Evolutionary conservation across 202 grass and related monocot genomes (phyloP).

Genomic region (Saccharum hybrid): DNA sequence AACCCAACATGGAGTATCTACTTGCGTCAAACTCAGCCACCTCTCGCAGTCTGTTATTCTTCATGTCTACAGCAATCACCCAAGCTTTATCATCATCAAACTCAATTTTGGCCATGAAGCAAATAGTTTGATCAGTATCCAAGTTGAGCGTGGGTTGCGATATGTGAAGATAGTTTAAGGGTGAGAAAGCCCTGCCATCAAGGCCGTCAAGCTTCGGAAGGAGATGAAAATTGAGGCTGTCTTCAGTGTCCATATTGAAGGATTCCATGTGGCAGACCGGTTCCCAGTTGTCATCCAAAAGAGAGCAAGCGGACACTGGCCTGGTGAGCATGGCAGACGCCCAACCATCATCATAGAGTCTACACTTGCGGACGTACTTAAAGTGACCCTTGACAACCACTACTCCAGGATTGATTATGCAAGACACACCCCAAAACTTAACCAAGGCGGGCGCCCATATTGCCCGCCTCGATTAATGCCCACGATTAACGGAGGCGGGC

Average conservation of each 20-base stretch:
- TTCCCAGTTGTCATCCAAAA: background rate
- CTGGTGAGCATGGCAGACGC: background rate
- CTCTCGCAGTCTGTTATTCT: background rate
- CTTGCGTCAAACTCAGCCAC: background rate
- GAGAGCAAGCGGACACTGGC: background rate
- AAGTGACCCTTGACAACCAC: background rate
- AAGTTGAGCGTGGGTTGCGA: background rate
- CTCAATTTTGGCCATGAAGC: background rate
- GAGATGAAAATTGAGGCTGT: background rate
- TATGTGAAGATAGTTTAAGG: background rate
- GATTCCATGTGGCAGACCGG: background rate
- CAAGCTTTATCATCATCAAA: background rate
- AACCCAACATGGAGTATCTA: background rate
- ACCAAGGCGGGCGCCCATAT: no score
- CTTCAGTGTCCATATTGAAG: background rate
- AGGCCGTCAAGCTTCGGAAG: background rate
- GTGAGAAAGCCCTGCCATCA: background rate
- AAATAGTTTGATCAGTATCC: background rate
- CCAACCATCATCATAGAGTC: background rate
- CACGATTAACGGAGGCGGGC: no score
- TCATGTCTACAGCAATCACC: background rate
- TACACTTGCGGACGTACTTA: background rate
- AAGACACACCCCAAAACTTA: no score
- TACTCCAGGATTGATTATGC: no score
- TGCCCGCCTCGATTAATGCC: no score